phyloP scores from a whole-genome alignment of 2,329 filamentous ascomycete genomes.

The Exophiala xenobiotica region DNA sequence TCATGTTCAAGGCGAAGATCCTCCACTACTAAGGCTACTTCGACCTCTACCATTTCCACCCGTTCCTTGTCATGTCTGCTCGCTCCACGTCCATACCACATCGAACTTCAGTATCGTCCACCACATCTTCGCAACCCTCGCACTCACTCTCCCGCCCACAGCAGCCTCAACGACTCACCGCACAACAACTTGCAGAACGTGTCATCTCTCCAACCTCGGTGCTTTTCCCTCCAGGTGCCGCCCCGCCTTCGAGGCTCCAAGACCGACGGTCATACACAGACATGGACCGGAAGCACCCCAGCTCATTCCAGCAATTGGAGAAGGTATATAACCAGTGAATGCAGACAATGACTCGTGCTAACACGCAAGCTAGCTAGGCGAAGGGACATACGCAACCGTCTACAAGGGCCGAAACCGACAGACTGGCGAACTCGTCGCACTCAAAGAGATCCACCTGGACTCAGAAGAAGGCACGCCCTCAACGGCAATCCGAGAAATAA shows the following conservation, averaged over 20 bases:
- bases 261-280: conserved; percentile 13
- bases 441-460: conserved; percentile 98
- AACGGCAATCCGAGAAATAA: conserved; percentile 97
- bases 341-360: not conserved
- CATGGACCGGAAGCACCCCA: conserved; percentile 93
- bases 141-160: conserved; percentile 10
- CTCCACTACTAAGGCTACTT: conserved; percentile 13
- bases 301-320: conserved; percentile 98
- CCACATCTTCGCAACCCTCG: conserved; percentile 22
- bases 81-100: conserved; percentile 26
- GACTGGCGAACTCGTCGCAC: conserved; percentile 90
- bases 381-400: conserved; percentile 97
- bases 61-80: conserved; percentile 27
- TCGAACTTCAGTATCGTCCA: conserved; percentile 25
- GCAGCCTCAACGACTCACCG: conserved; percentile 19
- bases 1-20: conserved; percentile 16
- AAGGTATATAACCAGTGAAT: conserved; percentile 51
- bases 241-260: conserved; percentile 24
- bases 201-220: conserved; percentile 31
- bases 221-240: conserved; percentile 25
- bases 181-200: conserved; percentile 28
- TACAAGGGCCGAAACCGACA: conserved; percentile 98
- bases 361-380: conserved; percentile 65
- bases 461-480: conserved; percentile 97
- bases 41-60: conserved; percentile 7